Evolutionary conservation across 2,329 filamentous ascomycete genomes (phyloP).

Genomic region (Domatiomyces globalis): DNA sequence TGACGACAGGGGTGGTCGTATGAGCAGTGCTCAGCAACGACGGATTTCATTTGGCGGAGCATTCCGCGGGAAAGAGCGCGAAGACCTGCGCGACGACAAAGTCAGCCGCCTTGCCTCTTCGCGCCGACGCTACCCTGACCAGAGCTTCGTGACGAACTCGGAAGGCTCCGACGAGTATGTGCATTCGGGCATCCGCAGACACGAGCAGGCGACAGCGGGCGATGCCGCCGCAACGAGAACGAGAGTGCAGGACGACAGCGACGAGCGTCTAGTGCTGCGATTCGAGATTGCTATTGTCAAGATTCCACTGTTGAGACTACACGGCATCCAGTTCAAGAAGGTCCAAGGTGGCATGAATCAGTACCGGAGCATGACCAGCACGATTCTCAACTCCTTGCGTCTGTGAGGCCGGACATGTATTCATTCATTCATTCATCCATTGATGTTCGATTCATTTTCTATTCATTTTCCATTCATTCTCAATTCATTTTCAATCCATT

Average conservation of each 20-base stretch:
- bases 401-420: slow-evolving; percentile 36
- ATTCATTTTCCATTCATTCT: background rate
- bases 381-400: slow-evolving; percentile 73
- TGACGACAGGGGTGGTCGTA: slow-evolving; percentile 31
- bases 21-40: slow-evolving; percentile 48
- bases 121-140: slow-evolving; percentile 42
- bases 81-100: slow-evolving; percentile 54
- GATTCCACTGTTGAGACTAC: slow-evolving; percentile 78
- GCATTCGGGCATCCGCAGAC: slow-evolving; percentile 28
- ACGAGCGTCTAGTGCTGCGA: slow-evolving; percentile 66
- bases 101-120: slow-evolving; percentile 22
- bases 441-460: background rate
- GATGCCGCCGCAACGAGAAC: slow-evolving; percentile 79
- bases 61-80: slow-evolving; percentile 50
- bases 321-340: slow-evolving; percentile 97
- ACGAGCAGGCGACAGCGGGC: slow-evolving; percentile 36
- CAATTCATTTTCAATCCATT: background rate
- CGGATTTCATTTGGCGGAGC: slow-evolving; percentile 69
- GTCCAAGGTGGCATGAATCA: slow-evolving; percentile 93
- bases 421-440: background rate
- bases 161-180: slow-evolving; percentile 70
- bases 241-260: slow-evolving; percentile 79
- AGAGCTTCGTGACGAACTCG: slow-evolving; percentile 69
- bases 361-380: slow-evolving; percentile 96
- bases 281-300: slow-evolving; percentile 98